phyloP scores from a whole-genome alignment of 306 rosid species.

The Styphnolobium japonicum region DNA sequence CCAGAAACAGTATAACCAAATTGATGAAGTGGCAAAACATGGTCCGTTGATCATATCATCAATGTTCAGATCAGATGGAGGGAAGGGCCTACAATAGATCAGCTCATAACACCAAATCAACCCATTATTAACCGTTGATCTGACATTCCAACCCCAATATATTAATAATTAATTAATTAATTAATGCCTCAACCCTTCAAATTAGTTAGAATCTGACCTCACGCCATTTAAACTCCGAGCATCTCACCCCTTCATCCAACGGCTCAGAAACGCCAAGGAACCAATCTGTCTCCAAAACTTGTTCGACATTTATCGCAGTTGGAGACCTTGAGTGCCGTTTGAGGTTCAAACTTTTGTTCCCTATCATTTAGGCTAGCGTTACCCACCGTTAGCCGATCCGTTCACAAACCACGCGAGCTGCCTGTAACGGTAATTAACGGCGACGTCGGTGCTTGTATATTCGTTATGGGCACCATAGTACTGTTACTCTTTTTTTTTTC shows the following conservation, averaged over 20 bases:
- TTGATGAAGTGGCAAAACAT: no score
- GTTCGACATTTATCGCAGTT: slow-evolving; percentile 41
- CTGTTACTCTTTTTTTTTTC: no score
- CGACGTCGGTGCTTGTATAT: slow-evolving; percentile 76
- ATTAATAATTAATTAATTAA: background rate
- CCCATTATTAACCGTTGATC: slow-evolving; percentile 12
- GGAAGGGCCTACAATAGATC: no score
- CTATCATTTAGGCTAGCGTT: slow-evolving; percentile 41
- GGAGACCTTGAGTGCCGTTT: slow-evolving; percentile 68
- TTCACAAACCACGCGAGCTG: background rate
- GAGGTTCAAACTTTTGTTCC: slow-evolving; percentile 63
- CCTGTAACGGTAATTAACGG: slow-evolving; percentile 69
- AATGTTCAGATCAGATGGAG: background rate
- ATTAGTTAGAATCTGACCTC: slow-evolving; percentile 32
- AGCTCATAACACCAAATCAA: background rate
- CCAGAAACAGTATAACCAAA: no score
- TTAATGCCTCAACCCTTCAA: slow-evolving; percentile 17
- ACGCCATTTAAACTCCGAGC: background rate
- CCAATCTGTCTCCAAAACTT: slow-evolving; percentile 13
- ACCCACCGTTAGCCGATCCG: slow-evolving; percentile 48
- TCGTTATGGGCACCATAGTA: no score
- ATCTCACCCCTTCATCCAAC: slow-evolving; percentile 36
- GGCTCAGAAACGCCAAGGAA: slow-evolving; percentile 33
- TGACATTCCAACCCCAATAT: slow-evolving; percentile 7
- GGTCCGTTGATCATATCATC: background rate